These are phyloP conservation scores for Mycotypha africana DNA, from an alignment of 371 early-diverging fungal genomes.

Conservation along the genomic window DNA sequence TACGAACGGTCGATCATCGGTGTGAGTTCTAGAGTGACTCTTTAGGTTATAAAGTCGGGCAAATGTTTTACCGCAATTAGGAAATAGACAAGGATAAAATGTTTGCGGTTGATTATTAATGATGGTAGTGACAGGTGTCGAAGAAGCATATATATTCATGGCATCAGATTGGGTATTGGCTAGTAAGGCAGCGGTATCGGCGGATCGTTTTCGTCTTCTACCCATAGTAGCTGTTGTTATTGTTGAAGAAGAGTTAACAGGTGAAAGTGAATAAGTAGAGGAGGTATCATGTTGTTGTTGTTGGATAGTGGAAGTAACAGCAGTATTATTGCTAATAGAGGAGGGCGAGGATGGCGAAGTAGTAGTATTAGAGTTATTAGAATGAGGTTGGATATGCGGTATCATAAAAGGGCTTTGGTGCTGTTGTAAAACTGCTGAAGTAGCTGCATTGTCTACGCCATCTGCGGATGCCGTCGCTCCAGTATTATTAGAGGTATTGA, in stretches of 20 bases:
- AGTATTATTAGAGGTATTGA: background rate
- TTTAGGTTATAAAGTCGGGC: constrained; percentile 74
- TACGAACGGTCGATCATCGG: constrained; percentile 74
- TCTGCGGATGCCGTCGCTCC: constrained; percentile 10
- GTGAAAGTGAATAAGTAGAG: too few species aligned
- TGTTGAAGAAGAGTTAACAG: too few species aligned
- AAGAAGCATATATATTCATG: constrained; percentile 45
- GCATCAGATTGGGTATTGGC: constrained; percentile 45
- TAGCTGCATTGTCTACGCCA: constrained; percentile 21
- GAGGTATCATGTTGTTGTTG: background rate
- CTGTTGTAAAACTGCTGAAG: too few species aligned
- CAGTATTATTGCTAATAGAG: background rate
- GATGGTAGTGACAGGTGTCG: constrained; percentile 43
- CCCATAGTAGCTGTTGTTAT: too few species aligned
- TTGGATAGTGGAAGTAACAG: background rate
- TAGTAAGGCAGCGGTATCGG: too few species aligned
- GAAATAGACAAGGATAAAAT: constrained; percentile 59
- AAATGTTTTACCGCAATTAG: constrained; percentile 70
- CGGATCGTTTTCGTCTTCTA: too few species aligned
- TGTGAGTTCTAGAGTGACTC: constrained; percentile 76
- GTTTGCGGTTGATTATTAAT: constrained; percentile 45
- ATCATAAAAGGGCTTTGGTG: too few species aligned
- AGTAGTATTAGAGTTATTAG: too few species aligned
- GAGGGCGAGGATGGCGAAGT: too few species aligned
- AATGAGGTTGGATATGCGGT: too few species aligned